These are phyloP conservation scores for Sporobolomyces roseus DNA, from an alignment of 768 basidiomycete genomes.

Conservation along the genomic window DNA sequence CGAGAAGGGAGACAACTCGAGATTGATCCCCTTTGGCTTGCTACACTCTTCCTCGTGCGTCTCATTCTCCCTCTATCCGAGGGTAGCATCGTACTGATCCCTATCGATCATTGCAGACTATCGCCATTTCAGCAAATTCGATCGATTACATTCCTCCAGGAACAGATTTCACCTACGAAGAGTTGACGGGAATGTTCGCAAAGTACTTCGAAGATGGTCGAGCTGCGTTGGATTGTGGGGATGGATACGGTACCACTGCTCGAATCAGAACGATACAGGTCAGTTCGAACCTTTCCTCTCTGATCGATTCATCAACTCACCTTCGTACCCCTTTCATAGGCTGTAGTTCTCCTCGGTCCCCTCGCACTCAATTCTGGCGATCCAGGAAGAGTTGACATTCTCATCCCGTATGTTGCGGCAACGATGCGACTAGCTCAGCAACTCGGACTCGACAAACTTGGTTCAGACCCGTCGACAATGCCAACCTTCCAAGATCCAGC, in stretches of 20 bases:
- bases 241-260: slow-evolving; percentile 5
- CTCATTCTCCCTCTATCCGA: too few species aligned
- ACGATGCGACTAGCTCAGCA: slow-evolving; percentile 19
- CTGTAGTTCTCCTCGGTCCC: slow-evolving; percentile 17
- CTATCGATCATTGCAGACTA: slow-evolving; percentile 4
- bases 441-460: slow-evolving; percentile 35
- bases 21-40: slow-evolving; percentile 31
- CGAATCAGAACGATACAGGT: slow-evolving; percentile 14
- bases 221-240: slow-evolving; percentile 26
- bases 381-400: slow-evolving; percentile 10
- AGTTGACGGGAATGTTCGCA: slow-evolving; percentile 1
- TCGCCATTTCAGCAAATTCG: slow-evolving; percentile 18
- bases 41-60: slow-evolving; percentile 10
- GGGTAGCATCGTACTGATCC: not conserved
- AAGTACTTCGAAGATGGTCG: slow-evolving; percentile 20
- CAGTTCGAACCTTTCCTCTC: not conserved
- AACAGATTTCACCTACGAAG: slow-evolving; percentile 7
- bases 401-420: slow-evolving; percentile 22
- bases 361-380: slow-evolving; percentile 31
- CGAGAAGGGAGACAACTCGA: slow-evolving; percentile 15
- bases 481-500: slow-evolving; percentile 24
- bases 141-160: slow-evolving; percentile 21
- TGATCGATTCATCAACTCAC: too few species aligned
- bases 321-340: not conserved
- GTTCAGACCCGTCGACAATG: slow-evolving; percentile 25